phyloP scores from a whole-genome alignment of 176 grass and related monocot species.

The Echinochloa phyllopogon region DNA sequence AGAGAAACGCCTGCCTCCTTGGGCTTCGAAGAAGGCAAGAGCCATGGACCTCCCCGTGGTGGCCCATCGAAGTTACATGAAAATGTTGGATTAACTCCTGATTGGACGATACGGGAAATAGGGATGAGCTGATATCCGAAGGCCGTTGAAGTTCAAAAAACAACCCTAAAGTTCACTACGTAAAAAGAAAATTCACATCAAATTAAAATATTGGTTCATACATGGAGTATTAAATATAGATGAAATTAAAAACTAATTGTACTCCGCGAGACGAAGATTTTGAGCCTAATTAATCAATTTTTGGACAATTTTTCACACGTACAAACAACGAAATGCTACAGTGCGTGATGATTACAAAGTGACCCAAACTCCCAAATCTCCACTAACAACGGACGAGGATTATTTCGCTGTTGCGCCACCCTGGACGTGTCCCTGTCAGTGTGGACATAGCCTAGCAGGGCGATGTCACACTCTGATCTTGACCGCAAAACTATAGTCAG shows the following conservation, averaged over 20 bases:
- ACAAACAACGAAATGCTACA: too few relatives aligned
- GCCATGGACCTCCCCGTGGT: not conserved
- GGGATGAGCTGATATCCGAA: not conserved
- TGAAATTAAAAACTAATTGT: too few relatives aligned
- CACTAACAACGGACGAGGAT: too few relatives aligned
- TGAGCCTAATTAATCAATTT: too few relatives aligned
- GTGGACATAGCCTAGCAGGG: not conserved
- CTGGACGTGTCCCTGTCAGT: constrained; percentile 4
- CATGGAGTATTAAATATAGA: too few relatives aligned
- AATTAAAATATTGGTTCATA: too few relatives aligned
- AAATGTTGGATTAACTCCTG: not conserved
- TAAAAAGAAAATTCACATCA: too few relatives aligned
- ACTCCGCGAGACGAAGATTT: too few relatives aligned
- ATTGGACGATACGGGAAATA: not conserved
- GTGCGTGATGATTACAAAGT: too few relatives aligned
- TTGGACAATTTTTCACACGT: too few relatives aligned
- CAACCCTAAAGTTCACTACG: too few relatives aligned
- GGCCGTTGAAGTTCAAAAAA: not conserved
- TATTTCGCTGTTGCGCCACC: not conserved
- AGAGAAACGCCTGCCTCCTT: constrained; percentile 1
- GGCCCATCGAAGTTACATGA: not conserved
- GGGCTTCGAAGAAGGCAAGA: not conserved
- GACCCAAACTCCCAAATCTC: too few relatives aligned
- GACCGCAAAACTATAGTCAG: not conserved
- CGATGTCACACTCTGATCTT: constrained; percentile 7